phyloP scores from a whole-genome alignment of 192 early-diverging fungal genomes.

The Backusella liffmaniae region DNA sequence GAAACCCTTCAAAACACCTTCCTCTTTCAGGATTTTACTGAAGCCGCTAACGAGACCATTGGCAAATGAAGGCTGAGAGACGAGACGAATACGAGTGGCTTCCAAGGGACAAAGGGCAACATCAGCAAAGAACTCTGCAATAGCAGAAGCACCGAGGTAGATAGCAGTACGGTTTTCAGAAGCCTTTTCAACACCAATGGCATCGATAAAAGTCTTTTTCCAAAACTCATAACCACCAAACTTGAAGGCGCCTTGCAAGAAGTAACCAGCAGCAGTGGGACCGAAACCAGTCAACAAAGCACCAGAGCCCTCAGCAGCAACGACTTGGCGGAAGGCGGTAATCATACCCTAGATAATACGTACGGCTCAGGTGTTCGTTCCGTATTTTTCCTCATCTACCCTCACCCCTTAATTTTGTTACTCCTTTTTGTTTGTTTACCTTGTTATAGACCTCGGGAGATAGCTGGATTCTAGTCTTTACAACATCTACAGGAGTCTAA shows the following conservation, averaged over 20 bases:
- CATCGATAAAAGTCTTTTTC: constrained; percentile 55
- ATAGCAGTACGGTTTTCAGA: constrained; percentile 59
- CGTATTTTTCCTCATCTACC: constrained; percentile 1
- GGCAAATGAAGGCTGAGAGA: constrained; percentile 67
- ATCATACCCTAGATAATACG: constrained; percentile 44
- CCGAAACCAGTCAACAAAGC: constrained; percentile 65
- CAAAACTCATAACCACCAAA: constrained; percentile 71
- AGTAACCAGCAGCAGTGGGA: constrained; percentile 63
- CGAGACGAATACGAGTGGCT: constrained; percentile 72
- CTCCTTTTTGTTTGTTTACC: constrained; percentile 24
- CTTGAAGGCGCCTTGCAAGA: constrained; percentile 67
- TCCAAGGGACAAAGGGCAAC: constrained; percentile 73
- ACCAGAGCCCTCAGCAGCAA: constrained; percentile 51
- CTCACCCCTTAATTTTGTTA: background rate
- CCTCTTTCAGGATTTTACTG: constrained; percentile 56
- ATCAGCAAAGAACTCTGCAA: constrained; percentile 78
- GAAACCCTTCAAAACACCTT: constrained; percentile 66
- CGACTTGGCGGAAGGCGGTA: constrained; percentile 49
- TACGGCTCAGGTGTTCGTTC: background rate
- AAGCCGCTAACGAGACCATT: constrained; percentile 60
- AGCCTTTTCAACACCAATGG: constrained; percentile 55
- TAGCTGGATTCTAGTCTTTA: constrained; percentile 76
- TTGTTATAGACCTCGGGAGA: constrained; percentile 60
- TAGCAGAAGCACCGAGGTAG: constrained; percentile 62
- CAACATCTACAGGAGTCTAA: constrained; percentile 61